Percentiles rank a stretch among this genome's conserved stretches.
These are phyloP conservation scores for Thelonectria rubi DNA, from an alignment of 2,329 filamentous ascomycete species.

Conservation along the genomic window DNA sequence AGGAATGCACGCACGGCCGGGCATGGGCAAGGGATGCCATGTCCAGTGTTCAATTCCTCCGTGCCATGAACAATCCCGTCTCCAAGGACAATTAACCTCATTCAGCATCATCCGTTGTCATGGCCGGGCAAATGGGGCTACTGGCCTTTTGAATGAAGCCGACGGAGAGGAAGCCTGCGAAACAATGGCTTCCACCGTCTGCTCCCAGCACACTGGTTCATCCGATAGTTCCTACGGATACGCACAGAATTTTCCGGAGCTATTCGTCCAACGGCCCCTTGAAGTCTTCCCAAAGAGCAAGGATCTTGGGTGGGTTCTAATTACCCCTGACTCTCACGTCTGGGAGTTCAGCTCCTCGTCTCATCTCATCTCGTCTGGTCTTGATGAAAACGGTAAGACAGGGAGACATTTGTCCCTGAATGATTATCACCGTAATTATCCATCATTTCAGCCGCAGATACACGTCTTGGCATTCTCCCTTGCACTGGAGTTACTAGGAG, in stretches of 20 bases:
- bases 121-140: background rate
- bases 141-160: background rate
- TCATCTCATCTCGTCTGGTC: background rate
- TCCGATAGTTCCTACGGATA: background rate
- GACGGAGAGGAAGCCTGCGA: background rate
- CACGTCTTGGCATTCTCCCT: too few species aligned
- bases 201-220: background rate
- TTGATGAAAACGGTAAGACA: background rate
- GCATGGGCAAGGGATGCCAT: too few species aligned
- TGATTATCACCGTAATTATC: too few species aligned
- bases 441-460: too few species aligned
- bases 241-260: background rate
- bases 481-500: too few species aligned
- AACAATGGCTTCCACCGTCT: background rate
- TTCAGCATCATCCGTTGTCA: background rate
- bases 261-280: background rate
- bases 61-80: background rate
- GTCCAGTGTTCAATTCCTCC: background rate
- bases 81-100: background rate
- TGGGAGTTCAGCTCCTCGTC: background rate
- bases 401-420: too few species aligned
- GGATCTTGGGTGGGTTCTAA: background rate
- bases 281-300: background rate
- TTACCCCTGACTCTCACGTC: background rate
- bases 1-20: conserved; percentile 1